A percentile compares a stretch with the other conserved stretches of the same genome.
phyloP scores from a whole-genome alignment of 345 rosid species.

The Firmiana major region DNA sequence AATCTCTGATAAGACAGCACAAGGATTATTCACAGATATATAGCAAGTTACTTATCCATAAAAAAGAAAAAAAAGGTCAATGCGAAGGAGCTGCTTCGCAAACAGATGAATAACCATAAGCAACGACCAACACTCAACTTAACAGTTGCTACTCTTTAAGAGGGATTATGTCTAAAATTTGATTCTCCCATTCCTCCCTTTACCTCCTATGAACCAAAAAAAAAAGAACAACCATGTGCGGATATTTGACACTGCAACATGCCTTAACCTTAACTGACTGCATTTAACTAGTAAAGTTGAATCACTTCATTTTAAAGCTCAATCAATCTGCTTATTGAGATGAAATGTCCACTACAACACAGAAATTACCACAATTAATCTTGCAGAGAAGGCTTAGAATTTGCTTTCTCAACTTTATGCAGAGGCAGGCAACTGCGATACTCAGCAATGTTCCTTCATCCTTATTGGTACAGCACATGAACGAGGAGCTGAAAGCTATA shows the following conservation, averaged over 20 bases:
- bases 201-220: no score
- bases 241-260: background rate
- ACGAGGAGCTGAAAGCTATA: constrained; percentile 36
- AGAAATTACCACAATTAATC: background rate
- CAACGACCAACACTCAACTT: no score
- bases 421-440: constrained; percentile 16
- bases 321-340: constrained; percentile 4
- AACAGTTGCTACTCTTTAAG: no score
- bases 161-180: no score
- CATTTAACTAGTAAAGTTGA: background rate
- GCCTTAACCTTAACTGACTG: background rate
- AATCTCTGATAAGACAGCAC: no score
- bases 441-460: constrained; percentile 16
- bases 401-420: constrained; percentile 13
- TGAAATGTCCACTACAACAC: background rate
- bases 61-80: no score
- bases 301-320: background rate
- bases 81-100: background rate
- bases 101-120: background rate
- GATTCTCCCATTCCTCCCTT: no score
- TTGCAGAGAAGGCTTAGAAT: constrained; percentile 15
- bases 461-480: constrained; percentile 43
- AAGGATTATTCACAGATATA: background rate
- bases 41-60: background rate
- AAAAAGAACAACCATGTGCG: no score